These are phyloP conservation scores for Penicillium sp. DNA, from an alignment of 2,329 filamentous ascomycete species.

Conservation along the genomic window DNA sequence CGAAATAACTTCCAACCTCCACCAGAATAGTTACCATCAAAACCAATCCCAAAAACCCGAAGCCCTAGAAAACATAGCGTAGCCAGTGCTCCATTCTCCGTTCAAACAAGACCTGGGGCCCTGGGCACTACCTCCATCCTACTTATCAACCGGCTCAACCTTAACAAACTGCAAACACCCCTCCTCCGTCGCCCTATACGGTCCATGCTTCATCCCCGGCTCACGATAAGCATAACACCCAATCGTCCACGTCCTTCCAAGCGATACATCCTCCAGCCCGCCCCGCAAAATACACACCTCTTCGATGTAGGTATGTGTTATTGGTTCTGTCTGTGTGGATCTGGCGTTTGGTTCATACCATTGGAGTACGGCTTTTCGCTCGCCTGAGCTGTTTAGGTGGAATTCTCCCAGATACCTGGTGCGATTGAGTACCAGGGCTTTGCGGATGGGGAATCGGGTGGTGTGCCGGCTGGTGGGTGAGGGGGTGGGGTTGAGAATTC, in stretches of 20 bases:
- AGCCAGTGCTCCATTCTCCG: background rate
- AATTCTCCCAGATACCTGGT: conserved; percentile 38
- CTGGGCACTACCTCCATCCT: background rate
- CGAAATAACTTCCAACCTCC: background rate
- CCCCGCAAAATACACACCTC: conserved; percentile 41
- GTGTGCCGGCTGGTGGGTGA: conserved; percentile 19
- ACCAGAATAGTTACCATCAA: background rate
- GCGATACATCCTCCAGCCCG: conserved; percentile 34
- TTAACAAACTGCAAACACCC: conserved; percentile 39
- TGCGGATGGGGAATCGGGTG: conserved; percentile 11
- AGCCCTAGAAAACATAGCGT: background rate
- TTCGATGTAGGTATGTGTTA: conserved; percentile 40
- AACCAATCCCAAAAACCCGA: background rate
- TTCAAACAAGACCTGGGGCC: too few relatives aligned
- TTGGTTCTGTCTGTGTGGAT: conserved; percentile 23
- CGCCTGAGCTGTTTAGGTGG: conserved; percentile 34
- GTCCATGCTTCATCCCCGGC: conserved; percentile 43
- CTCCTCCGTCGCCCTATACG: conserved; percentile 31
- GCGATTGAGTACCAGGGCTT: conserved; percentile 27
- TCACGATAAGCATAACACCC: conserved; percentile 43
- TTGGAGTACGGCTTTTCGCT: conserved; percentile 33
- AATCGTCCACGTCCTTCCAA: conserved; percentile 31
- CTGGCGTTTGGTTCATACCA: conserved; percentile 38
- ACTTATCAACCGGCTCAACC: conserved; percentile 5
- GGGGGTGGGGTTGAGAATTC: conserved; percentile 24